Evolutionary conservation across 2,329 filamentous ascomycete genomes (phyloP), one percentile per base, ranked within the genome.

Genomic region (Ophiostoma montium): DNA sequence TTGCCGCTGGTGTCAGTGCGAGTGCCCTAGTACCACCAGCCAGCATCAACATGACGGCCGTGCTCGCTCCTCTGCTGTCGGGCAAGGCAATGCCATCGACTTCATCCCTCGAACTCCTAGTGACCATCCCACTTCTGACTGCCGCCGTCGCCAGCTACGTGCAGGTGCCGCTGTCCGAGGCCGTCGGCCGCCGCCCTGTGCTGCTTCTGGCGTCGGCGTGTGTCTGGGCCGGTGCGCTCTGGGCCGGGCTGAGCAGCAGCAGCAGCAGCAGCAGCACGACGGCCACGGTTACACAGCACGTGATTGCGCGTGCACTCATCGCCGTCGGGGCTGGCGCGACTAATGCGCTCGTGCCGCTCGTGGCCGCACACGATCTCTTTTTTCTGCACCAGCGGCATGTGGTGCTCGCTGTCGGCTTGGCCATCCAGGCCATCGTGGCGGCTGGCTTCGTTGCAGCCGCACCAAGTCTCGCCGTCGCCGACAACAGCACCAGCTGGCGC

Each of bases 151-250:
- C 63, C 4, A 61, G 59, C 27, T 64, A 63, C 52, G 46, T 65
- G n/a, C 60, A 65, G n/a, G 59, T 66, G 1, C 64, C 65, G 9
- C 55, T 67, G n/a, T 64, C 63, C 1, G 62, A 61, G 13, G 63
- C 58, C 39, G 55, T 65, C 27, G 65, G 65, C 6, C 61, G 65
- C 12, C 59, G 65, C 2, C 64, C 63, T 1, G 59, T 66, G 5
- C 53, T 67, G 15, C 55, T 67, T 7, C 47, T 64, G 13, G 59
- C 61, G 0, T 60, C 60, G 2, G 56, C 57, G 1, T 57, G 61
- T 35, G 61, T 62, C 5, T 65, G 63, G 60, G 56, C 55, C 1
- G 65, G 65, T 3, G 64, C 64, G 3, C 46, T 67, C 35, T 63
- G 63, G 60, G 64, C 65, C 0, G 63, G 60, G 2, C 52, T 61